phyloP scores from a whole-genome alignment of 2,329 filamentous ascomycete species.

The Ustulina deusta region DNA sequence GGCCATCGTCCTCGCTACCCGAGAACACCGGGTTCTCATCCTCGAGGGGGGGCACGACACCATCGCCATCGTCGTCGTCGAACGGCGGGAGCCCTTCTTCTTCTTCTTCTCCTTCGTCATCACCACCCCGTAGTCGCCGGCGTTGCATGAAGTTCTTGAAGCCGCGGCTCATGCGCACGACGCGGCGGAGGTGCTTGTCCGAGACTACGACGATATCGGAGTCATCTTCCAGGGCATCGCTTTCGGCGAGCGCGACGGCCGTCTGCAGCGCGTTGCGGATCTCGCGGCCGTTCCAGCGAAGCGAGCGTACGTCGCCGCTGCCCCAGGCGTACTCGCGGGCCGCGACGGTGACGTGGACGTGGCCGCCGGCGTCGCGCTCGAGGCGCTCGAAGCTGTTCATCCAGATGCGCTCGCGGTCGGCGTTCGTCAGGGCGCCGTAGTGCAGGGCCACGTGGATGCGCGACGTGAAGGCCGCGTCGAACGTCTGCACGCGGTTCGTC shows the following conservation, averaged over 20 bases:
- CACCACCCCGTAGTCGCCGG: slow-evolving; percentile 22
- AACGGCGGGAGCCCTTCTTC: background rate
- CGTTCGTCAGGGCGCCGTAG: slow-evolving; percentile 57
- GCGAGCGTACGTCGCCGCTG: slow-evolving; percentile 52
- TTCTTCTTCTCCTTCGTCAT: slow-evolving; percentile 2
- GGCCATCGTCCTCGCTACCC: background rate
- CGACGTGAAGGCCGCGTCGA: slow-evolving; percentile 62
- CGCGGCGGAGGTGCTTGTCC: slow-evolving; percentile 53
- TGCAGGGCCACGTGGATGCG: slow-evolving; percentile 64
- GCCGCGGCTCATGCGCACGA: slow-evolving; percentile 55
- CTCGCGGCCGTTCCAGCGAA: slow-evolving; percentile 55
- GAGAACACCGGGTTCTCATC: slow-evolving; percentile 2
- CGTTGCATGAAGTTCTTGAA: slow-evolving; percentile 53
- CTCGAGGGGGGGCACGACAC: background rate
- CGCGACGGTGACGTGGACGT: slow-evolving; percentile 54
- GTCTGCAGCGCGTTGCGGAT: slow-evolving; percentile 53
- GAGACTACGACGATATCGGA: slow-evolving; percentile 49
- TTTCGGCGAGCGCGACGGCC: slow-evolving; percentile 48
- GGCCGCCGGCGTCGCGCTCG: slow-evolving; percentile 55
- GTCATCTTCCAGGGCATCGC: slow-evolving; percentile 46
- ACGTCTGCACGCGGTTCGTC: slow-evolving; percentile 61
- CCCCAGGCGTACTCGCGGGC: slow-evolving; percentile 57
- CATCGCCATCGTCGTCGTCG: slow-evolving; percentile 13
- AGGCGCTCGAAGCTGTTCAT: slow-evolving; percentile 60
- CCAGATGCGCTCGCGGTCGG: slow-evolving; percentile 61